Base-by-base conservation (phyloP, 306 rosid genomes). In the Boehmeria nivea region DNA sequence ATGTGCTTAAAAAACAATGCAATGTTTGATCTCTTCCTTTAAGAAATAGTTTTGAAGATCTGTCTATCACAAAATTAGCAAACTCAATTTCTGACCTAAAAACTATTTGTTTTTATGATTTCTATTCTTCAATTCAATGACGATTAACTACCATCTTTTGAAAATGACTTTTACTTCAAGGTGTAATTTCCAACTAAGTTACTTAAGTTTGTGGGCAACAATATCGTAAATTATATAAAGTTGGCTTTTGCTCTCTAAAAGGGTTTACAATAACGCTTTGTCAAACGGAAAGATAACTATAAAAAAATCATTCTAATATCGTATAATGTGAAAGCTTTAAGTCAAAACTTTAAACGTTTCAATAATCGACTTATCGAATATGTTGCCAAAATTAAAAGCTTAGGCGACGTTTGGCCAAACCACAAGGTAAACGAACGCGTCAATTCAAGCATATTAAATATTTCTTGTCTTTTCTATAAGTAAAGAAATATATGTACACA, bases 321-420 rank as follows among this genome's bases (percentile, higher is more conserved):
- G n/a, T n/a, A n/a, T 45, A 0, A 10, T 31, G 36, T 34, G 43
- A 20, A 54, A 61, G 65, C 7, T 34, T 20, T 46, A 38, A 43
- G 58, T 54, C 51, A 20, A 60, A 54, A 59, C 34, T 15, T 44
- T 33, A 15, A 52, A 44, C 14, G 43, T 36, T 53, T 51, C 50
- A 68, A 13, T 52, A 16, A 37, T 24, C 57, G 18, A 43, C 9
- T 6, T 15, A 18, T 11, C 3, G 2, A 18, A 11, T 10, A 24
- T 51, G 27, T n/a, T 47, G 48, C 59, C 59, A 36, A n/a, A 69
- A 69, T 54, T 21, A 38, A 47, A 40, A 15, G 25, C 37, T 12
- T 24, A 31, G 57, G 46, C 28, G 55, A 59, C 72, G 38, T 42
- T 24, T 57, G 23, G 62, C 60, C 46, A 40, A 58, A 25, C 65